Evolutionary conservation across 2,329 filamentous ascomycete species (phyloP).

Genomic region (Xylaria multiplex): DNA sequence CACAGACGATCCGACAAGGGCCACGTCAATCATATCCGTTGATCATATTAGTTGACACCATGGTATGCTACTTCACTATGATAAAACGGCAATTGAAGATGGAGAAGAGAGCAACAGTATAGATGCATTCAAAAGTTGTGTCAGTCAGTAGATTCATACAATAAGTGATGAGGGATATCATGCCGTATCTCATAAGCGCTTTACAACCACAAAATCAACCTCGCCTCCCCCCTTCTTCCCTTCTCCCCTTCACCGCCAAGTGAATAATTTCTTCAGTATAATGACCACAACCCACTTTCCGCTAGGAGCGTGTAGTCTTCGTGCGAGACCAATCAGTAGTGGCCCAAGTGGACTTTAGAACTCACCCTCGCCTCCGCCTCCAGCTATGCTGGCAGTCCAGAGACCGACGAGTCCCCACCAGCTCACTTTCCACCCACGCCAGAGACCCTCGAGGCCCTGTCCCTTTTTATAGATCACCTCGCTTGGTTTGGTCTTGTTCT

Average conservation of each 20-base stretch:
- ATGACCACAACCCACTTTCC: not conserved
- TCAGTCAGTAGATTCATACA: slow-evolving; percentile 34
- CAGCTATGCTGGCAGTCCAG: slow-evolving; percentile 74
- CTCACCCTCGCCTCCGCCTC: slow-evolving; percentile 69
- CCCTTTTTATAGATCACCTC: slow-evolving; percentile 65
- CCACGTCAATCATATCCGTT: slow-evolving; percentile 14
- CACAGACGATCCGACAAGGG: slow-evolving; percentile 23
- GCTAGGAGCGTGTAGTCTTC: not conserved
- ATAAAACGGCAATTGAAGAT: not conserved
- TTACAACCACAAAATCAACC: slow-evolving; percentile 25
- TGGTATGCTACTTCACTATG: not conserved
- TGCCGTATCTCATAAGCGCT: slow-evolving; percentile 52
- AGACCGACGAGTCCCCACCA: slow-evolving; percentile 81
- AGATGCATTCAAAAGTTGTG: slow-evolving; percentile 13
- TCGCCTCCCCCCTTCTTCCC: slow-evolving; percentile 7
- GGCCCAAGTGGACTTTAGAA: slow-evolving; percentile 54
- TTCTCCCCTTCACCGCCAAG: slow-evolving; percentile 2
- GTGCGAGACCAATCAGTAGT: slow-evolving; percentile 4
- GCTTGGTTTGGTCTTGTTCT: slow-evolving; percentile 49
- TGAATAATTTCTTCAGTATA: slow-evolving; percentile 26
- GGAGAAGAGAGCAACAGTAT: slow-evolving; percentile 1
- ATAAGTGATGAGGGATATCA: slow-evolving; percentile 54
- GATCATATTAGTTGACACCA: not conserved
- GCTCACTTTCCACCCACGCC: slow-evolving; percentile 79
- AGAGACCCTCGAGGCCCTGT: slow-evolving; percentile 74